A percentile compares a stretch with the other conserved stretches of the same genome.
phyloP scores from a whole-genome alignment of 768 basidiomycete species.

The Inosperma sp. region DNA sequence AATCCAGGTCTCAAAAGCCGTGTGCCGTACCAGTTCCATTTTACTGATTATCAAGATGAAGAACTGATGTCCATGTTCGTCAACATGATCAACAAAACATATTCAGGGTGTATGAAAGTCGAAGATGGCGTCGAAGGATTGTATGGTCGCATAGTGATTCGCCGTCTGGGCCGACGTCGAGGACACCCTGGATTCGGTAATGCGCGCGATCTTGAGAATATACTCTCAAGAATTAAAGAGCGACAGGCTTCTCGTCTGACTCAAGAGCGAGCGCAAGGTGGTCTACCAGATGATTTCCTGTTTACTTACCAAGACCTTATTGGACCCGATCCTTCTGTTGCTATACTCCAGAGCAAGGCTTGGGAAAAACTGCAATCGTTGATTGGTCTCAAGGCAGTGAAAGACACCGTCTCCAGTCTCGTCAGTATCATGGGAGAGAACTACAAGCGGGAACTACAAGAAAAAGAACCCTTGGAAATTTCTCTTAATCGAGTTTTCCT shows the following conservation, averaged over 20 bases:
- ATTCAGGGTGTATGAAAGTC: constrained; percentile 45
- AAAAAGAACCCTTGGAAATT: constrained; percentile 47
- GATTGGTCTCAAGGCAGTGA: constrained; percentile 55
- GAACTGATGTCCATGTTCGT: constrained; percentile 56
- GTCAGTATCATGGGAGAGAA: constrained; percentile 47
- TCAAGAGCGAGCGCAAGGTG: constrained; percentile 36
- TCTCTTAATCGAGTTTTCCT: constrained; percentile 64
- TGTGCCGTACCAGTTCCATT: constrained; percentile 57
- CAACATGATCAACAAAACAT: constrained; percentile 43
- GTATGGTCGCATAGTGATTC: constrained; percentile 51
- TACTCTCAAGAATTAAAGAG: constrained; percentile 42
- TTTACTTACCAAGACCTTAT: constrained; percentile 55
- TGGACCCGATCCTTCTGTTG: constrained; percentile 57
- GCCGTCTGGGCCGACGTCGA: constrained; percentile 58
- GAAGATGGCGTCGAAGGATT: constrained; percentile 53
- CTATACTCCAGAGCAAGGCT: constrained; percentile 39
- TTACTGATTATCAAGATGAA: constrained; percentile 55
- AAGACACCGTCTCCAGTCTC: constrained; percentile 46
- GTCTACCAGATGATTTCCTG: constrained; percentile 44
- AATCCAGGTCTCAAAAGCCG: constrained; percentile 67
- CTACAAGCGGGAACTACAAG: constrained; percentile 55
- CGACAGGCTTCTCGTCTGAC: constrained; percentile 52
- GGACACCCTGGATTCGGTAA: constrained; percentile 63
- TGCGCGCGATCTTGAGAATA: constrained; percentile 54
- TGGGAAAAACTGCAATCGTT: constrained; percentile 51